These are phyloP conservation scores for Nothophoma quercina DNA, from an alignment of 2,329 filamentous ascomycete genomes.

Conservation along the genomic window DNA sequence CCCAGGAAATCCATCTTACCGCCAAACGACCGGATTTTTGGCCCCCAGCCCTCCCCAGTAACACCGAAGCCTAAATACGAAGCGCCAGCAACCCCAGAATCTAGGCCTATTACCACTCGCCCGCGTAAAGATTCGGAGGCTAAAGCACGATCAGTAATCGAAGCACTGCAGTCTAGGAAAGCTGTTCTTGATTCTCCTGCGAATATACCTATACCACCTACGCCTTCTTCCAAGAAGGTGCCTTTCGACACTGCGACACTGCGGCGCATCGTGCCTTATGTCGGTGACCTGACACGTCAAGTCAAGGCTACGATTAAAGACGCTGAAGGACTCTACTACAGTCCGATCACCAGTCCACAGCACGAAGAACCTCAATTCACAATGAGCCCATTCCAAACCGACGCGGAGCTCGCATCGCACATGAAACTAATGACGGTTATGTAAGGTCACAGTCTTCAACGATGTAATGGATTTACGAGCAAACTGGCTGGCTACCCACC, in stretches of 20 bases:
- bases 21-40: conserved; percentile 47
- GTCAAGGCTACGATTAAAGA: conserved; percentile 58
- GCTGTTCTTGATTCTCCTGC: conserved; percentile 39
- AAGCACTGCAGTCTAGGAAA: conserved; percentile 63
- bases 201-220: conserved; percentile 32
- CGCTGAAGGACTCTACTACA: conserved; percentile 57
- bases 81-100: conserved; percentile 35
- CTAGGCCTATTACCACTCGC: conserved; percentile 47
- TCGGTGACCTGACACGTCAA: conserved; percentile 56
- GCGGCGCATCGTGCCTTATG: conserved; percentile 66
- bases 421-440: conserved; percentile 54
- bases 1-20: conserved; percentile 46
- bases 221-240: conserved; percentile 61
- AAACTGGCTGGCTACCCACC: conserved; percentile 19
- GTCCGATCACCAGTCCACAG: conserved; percentile 48
- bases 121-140: conserved; percentile 64
- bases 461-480: conserved; percentile 25
- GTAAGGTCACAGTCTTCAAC: conserved; percentile 30
- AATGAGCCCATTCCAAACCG: conserved; percentile 42
- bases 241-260: conserved; percentile 72
- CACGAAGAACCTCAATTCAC: conserved; percentile 48
- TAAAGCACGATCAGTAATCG: conserved; percentile 68
- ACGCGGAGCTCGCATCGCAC: conserved; percentile 44
- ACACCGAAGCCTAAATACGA: conserved; percentile 36
- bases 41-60: conserved; percentile 42